phyloP scores from a whole-genome alignment of 106 monocot species.

The Narthecium ossifragum region DNA sequence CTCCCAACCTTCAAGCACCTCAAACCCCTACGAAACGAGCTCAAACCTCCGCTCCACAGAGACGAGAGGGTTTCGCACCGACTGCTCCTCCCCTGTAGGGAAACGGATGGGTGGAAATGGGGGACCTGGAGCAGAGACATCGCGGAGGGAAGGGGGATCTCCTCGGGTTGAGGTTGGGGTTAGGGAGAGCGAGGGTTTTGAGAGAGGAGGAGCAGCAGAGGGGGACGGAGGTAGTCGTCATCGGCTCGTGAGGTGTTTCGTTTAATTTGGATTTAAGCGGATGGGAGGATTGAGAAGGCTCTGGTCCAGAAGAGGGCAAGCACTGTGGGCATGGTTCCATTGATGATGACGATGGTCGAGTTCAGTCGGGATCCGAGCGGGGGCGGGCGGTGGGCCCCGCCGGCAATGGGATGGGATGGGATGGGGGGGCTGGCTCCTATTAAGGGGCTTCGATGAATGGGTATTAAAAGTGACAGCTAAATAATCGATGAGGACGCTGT shows the following conservation, averaged over 20 bases:
- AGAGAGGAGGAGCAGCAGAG: background rate
- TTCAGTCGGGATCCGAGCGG: too few species aligned
- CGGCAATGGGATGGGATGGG: too few species aligned
- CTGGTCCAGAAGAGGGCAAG: too few species aligned
- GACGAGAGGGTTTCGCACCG: background rate
- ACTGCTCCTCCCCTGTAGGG: background rate
- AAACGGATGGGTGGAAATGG: background rate
- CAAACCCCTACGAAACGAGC: background rate
- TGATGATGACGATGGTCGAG: too few species aligned
- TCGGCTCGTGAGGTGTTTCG: background rate
- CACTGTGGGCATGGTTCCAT: too few species aligned
- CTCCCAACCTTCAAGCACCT: background rate
- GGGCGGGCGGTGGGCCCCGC: too few species aligned
- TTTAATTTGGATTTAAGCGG: background rate
- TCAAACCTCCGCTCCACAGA: background rate
- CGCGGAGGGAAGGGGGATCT: background rate
- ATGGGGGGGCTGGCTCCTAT: too few species aligned
- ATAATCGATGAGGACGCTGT: too few species aligned
- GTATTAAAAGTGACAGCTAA: too few species aligned
- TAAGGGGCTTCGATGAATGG: too few species aligned
- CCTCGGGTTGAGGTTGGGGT: too few species aligned
- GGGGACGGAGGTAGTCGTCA: background rate
- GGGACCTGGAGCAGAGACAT: slow-evolving; percentile 1
- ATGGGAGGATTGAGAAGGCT: too few species aligned
- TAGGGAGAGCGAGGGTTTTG: background rate